Base-by-base conservation (phyloP, 306 rosid species). In the Malus sieversii region DNA sequence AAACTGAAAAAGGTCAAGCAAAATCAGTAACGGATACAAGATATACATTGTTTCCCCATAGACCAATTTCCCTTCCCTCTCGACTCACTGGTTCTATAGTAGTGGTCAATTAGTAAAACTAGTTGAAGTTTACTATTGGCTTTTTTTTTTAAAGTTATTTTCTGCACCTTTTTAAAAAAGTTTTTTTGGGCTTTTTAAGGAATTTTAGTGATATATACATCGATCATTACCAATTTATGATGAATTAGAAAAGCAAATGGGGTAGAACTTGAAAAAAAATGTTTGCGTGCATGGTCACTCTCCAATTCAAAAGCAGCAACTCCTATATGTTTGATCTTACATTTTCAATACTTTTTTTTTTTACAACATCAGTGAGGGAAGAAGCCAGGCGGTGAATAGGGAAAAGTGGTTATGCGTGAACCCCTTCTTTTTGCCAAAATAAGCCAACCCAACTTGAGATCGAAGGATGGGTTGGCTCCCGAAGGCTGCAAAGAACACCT, bases 371-470 rank as follows among this genome's bases (percentile, higher is more conserved):
- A 22, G 40, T 4, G 79, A 70, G 84, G 69, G 61, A 78, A 64
- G 29, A 35, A 35, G 40, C 40, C 76, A 20, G 71, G 81, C 81
- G 59, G 78, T 57, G 72, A 53, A 59, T 77, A 63, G 82, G 84
- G 78, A 71, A 83, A 57, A 76, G 77, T 32, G 53, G 70, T 60
- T 67, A 30, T 46, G 83, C 85, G 55, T 72, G 85, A 81, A 14
- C 72, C 52, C 51, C 12, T 18, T 44, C 13, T 10, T 10, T 44
- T 46, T 46, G 18, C 53, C 16, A 48, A 48, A 58, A 22, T 58
- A 22, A 10, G 27, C 63, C 52, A 64, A 75, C 3, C 38, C 63
- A 35, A 66, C 30, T 19, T 25, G 64, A 48, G 55, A 48, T 48
- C 55, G 5, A 48, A 15, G 3, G 20, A 48, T 48, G 55, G 18